These are phyloP conservation scores for Phlebiopsis flavidoalba DNA, from an alignment of 768 basidiomycete genomes.

Conservation along the genomic window DNA sequence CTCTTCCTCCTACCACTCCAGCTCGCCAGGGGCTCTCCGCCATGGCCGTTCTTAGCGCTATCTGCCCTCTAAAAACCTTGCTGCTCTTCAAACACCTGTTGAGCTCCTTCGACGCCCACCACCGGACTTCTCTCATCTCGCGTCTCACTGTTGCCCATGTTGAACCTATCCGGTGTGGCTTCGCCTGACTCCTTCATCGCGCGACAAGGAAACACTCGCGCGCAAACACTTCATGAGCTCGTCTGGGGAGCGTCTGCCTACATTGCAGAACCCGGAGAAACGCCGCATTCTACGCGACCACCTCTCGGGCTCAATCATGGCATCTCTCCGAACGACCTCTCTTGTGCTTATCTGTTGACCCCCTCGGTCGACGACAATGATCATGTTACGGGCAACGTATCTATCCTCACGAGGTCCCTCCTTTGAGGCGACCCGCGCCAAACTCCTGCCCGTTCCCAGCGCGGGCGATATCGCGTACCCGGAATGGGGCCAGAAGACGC, in stretches of 20 bases:
- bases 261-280: slow-evolving; percentile 73
- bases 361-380: slow-evolving; percentile 28
- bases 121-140: slow-evolving; percentile 23
- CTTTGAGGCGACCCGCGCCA: slow-evolving; percentile 74
- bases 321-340: slow-evolving; percentile 74
- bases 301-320: slow-evolving; percentile 57
- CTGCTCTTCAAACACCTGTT: not conserved
- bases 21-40: not conserved
- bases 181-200: slow-evolving; percentile 38
- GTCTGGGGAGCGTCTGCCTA: slow-evolving; percentile 64
- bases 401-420: slow-evolving; percentile 69
- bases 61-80: slow-evolving; percentile 6
- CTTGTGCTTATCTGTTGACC: slow-evolving; percentile 58
- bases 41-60: slow-evolving; percentile 1
- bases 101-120: not conserved
- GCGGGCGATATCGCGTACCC: slow-evolving; percentile 37
- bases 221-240: slow-evolving; percentile 37
- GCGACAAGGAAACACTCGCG: slow-evolving; percentile 54
- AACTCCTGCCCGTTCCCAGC: slow-evolving; percentile 48
- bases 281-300: slow-evolving; percentile 68
- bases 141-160: slow-evolving; percentile 42
- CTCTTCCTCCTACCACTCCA: not conserved
- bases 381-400: slow-evolving; percentile 35
- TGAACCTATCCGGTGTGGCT: slow-evolving; percentile 45
- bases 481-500: slow-evolving; percentile 64